Evolutionary conservation across 495 filamentous ascomycete genomes (phyloP).

Genomic region (Penicillium soppii): DNA sequence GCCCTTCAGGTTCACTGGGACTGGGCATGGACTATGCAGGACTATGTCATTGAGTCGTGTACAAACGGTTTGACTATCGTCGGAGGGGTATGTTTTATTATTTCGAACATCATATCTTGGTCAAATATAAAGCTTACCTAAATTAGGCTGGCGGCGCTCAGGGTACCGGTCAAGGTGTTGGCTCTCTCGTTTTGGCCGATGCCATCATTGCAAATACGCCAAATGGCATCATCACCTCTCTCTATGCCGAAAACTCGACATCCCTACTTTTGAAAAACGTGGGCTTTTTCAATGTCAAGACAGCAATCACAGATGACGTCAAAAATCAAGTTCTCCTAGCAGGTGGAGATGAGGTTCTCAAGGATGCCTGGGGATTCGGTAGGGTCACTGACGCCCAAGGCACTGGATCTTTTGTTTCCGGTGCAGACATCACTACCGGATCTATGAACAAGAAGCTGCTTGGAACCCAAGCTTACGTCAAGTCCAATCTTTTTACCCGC

Average conservation of each 20-base stretch:
- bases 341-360: constrained; percentile 39
- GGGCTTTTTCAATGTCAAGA: constrained; percentile 14
- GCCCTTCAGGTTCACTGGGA: constrained; percentile 57
- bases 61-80: constrained; percentile 25
- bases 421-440: background rate
- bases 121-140: background rate
- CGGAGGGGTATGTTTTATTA: constrained; percentile 9
- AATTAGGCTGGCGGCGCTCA: constrained; percentile 14
- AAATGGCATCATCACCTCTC: constrained; percentile 57
- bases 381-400: background rate
- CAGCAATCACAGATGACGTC: constrained; percentile 6
- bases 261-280: constrained; percentile 19
- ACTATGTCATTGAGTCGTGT: constrained; percentile 25
- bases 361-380: constrained; percentile 49
- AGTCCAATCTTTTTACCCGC: constrained; percentile 23
- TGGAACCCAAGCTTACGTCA: background rate
- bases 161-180: constrained; percentile 49
- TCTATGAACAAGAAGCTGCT: constrained; percentile 2
- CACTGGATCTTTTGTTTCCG: background rate
- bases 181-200: constrained; percentile 69
- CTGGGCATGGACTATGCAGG: constrained; percentile 53
- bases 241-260: constrained; percentile 22
- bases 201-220: constrained; percentile 60
- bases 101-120: background rate
- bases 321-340: constrained; percentile 3